Base-by-base conservation (phyloP, 345 rosid genomes). In the Gossypium arboreum region DNA sequence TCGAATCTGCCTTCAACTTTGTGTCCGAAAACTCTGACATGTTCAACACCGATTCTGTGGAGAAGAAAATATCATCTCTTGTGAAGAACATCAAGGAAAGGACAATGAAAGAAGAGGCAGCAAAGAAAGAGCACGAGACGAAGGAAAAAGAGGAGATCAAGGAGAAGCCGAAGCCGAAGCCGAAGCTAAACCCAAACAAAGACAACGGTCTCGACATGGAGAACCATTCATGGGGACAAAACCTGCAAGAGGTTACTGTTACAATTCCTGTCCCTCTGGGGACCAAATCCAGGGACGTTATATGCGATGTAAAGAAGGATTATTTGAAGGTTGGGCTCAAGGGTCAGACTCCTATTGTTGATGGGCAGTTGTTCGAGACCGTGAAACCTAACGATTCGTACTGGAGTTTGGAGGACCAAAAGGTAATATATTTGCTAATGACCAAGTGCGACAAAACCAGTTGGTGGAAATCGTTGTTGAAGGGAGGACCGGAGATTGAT, bases 131-230 rank as follows among this genome's bases (percentile, higher is more conserved):
- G 27, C 12, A 20, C 20, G 60, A 56, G 27, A 20, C 20, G 24
- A 56, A 20, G 2, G 13, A 56, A 2, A 11, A 45, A 45, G 3
- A 45, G 50, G 13, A 45, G 10, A 45, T 20, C n/a, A 51, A 63
- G 55, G 59, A 61, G 59, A 39, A 71, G 41, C 41, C 0, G 18
- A 10, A 5, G 41, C 41, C 7, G 44, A 41, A 76, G 41, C 41
- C 7, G 44, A 41, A 76, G 62, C 67, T 57, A 43, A 68, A 68
- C 47, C 85, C 85, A 15, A 82, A 76, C 74, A 24, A 70, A 4
- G 78, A 60, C 41, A 82, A 79, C 59, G 85, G 82, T 22, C 80
- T 82, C 3, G 82, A 82, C 74, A 73, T 76, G 82, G 79, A 76
- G 27, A 77, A 34, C 11, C 62, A 82, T 55, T 76, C 85, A 1